Percentiles rank a stretch among this genome's conserved stretches.
Conservation (phyloP, 2,329 filamentous ascomycete genomes). For the Epichloe aotearoae region DNA sequence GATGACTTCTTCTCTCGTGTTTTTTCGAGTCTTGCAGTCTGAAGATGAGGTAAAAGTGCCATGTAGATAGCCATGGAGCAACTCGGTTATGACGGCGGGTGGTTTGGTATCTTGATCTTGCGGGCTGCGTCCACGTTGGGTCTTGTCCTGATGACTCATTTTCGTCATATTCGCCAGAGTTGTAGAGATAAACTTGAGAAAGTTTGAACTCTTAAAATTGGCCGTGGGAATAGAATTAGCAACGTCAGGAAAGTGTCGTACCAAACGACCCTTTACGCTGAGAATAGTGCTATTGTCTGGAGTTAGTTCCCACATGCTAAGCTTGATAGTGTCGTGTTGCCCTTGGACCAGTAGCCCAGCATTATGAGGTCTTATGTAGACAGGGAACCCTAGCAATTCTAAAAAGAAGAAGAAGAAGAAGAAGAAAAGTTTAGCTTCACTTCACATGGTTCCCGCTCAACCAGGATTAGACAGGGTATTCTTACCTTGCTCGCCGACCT, state of each 20-base stretch:
- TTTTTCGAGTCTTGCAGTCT: conserved; percentile 20
- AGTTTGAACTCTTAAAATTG: background rate
- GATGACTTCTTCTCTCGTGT: conserved; percentile 34
- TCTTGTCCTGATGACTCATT: too few relatives aligned
- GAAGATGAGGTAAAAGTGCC: conserved; percentile 11
- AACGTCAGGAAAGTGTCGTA: background rate
- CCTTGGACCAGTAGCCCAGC: background rate
- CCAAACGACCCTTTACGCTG: background rate
- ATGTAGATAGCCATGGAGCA: conserved; percentile 25
- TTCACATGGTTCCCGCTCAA: background rate
- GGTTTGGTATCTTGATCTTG: conserved; percentile 19
- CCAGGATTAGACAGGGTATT: background rate
- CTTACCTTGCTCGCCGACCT: background rate
- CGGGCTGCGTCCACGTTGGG: background rate
- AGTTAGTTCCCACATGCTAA: background rate
- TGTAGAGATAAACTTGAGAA: conserved; percentile 1
- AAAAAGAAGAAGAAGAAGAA: too few relatives aligned
- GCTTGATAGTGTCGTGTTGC: background rate
- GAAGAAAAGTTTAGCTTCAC: too few relatives aligned
- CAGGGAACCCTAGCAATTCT: background rate
- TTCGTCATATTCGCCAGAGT: background rate
- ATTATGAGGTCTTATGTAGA: conserved; percentile 1
- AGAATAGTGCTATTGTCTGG: background rate
- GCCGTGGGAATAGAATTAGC: background rate
- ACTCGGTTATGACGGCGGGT: conserved; percentile 37